These are phyloP conservation scores for Candida argentea DNA, from an alignment of 805 yeast species.

Conservation along the genomic window DNA sequence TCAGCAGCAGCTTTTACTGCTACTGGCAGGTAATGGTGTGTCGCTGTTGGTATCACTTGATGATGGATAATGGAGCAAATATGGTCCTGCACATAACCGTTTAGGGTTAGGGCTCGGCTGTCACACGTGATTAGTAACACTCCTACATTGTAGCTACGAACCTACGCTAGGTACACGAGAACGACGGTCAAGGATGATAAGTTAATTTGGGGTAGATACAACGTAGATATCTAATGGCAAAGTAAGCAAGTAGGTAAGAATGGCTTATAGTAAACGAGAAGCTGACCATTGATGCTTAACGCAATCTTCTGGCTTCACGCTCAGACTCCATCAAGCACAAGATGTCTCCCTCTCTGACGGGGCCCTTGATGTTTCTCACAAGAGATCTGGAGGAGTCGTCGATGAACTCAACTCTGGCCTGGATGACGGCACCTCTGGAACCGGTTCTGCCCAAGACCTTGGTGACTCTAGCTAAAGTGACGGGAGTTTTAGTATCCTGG, in stretches of 20 bases:
- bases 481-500: conserved; percentile 70
- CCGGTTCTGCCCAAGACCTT: conserved; percentile 99
- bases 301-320: conserved; percentile 97
- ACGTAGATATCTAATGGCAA: too few species aligned
- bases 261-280: neutral
- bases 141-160: too few species aligned
- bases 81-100: too few species aligned
- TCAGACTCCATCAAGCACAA: conserved; percentile 99
- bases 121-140: too few species aligned
- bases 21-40: too few species aligned
- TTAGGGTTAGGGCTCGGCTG: too few species aligned
- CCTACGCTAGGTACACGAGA: too few species aligned
- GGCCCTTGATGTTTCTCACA: conserved; percentile 96
- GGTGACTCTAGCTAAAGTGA: conserved; percentile 98
- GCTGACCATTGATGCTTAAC: conserved; percentile 34
- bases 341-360: conserved; percentile 97
- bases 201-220: too few species aligned
- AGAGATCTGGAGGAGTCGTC: conserved; percentile 93
- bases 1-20: too few species aligned
- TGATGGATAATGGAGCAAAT: too few species aligned
- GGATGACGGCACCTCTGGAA: conserved; percentile 99
- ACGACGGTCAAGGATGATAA: too few species aligned
- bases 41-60: too few species aligned
- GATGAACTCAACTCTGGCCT: conserved; percentile 94
- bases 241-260: neutral